Evolutionary conservation across 306 rosid genomes (phyloP).

Genomic region (Cicer pinnatifidum): DNA sequence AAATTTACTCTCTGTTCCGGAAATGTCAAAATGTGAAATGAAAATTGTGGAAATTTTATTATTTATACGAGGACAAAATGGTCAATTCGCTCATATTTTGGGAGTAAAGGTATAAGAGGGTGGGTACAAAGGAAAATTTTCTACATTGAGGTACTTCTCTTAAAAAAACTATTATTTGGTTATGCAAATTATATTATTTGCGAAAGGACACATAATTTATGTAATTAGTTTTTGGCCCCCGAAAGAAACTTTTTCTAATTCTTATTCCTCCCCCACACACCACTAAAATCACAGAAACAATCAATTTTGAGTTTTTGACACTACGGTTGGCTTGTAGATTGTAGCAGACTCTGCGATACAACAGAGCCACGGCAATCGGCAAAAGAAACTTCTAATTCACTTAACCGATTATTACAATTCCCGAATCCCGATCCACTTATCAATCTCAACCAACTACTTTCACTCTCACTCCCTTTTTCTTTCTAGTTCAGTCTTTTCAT

Average conservation of each 20-base stretch:
- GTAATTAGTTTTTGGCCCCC: no score
- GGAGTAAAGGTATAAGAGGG: no score
- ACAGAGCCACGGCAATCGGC: constrained; percentile 24
- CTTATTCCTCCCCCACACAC: not conserved
- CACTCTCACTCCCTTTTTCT: not conserved
- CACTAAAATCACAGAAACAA: not conserved
- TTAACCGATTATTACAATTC: not conserved
- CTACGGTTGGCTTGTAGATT: not conserved
- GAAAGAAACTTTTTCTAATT: not conserved
- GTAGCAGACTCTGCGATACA: constrained; percentile 18
- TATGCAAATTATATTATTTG: no score
- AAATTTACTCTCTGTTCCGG: no score
- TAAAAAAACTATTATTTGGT: no score
- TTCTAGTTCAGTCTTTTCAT: constrained; percentile 21
- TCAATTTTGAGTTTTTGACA: not conserved
- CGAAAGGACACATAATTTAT: no score
- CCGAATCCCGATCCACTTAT: not conserved
- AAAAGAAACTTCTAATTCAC: not conserved
- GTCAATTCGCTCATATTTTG: no score
- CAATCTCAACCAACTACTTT: not conserved
- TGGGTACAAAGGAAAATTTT: no score
- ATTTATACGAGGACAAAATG: no score
- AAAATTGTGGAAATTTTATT: no score
- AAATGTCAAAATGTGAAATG: no score
- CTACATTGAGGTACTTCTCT: no score